These are phyloP conservation scores for Smittium culicis DNA, from an alignment of 371 early-diverging fungal genomes.

Conservation along the genomic window DNA sequence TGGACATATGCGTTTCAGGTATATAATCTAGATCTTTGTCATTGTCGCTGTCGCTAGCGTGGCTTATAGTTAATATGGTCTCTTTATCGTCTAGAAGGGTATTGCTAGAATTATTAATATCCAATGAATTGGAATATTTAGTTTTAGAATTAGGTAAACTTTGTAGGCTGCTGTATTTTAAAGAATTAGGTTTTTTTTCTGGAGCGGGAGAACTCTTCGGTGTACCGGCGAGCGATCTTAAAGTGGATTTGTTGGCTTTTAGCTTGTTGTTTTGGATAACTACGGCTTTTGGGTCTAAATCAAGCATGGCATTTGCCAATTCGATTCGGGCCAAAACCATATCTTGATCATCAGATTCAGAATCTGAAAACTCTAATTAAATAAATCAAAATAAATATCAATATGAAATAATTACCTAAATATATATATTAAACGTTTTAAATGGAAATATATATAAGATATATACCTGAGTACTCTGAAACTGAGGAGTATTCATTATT, in stretches of 20 bases:
- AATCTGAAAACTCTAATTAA: background rate
- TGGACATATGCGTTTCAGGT: too few species aligned
- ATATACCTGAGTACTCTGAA: background rate
- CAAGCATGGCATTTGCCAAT: slow-evolving; percentile 28
- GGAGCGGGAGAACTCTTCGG: slow-evolving; percentile 10
- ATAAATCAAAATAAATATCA: background rate
- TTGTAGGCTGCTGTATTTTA: background rate
- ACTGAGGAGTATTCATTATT: too few species aligned
- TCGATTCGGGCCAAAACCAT: slow-evolving; percentile 12
- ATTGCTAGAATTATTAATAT: background rate
- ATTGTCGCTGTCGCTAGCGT: background rate
- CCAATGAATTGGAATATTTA: background rate
- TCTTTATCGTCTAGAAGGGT: slow-evolving; percentile 10
- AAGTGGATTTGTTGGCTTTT: slow-evolving; percentile 18
- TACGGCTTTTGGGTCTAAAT: slow-evolving; percentile 28
- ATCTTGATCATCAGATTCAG: slow-evolving; percentile 3
- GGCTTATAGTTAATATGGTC: background rate
- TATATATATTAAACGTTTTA: background rate
- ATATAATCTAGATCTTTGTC: too few species aligned
- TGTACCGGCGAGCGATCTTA: slow-evolving; percentile 22
- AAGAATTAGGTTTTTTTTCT: background rate
- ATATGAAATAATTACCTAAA: background rate
- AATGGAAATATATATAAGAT: background rate
- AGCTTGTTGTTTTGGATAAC: slow-evolving; percentile 28
- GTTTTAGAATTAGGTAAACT: background rate